A percentile compares a stretch with the other conserved stretches of the same genome.
phyloP scores from a whole-genome alignment of 2,329 filamentous ascomycete species.

The Xylaria polymorpha region DNA sequence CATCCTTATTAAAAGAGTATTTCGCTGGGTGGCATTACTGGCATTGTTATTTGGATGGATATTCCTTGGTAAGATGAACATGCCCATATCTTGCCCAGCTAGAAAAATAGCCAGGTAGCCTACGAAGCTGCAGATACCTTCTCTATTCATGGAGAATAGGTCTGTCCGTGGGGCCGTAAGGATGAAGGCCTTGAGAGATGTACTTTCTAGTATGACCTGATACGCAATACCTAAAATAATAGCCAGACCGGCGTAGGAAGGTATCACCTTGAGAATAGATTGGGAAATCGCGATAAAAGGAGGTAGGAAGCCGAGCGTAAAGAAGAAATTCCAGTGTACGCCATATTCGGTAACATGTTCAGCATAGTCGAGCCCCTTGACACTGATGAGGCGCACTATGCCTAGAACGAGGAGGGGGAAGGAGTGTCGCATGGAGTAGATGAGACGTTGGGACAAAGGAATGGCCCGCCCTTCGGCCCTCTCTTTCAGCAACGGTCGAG shows the following conservation, averaged over 20 bases:
- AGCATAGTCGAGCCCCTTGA: slow-evolving; percentile 95
- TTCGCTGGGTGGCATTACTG: slow-evolving; percentile 61
- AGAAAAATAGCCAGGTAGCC: slow-evolving; percentile 97
- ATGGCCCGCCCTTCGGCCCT: slow-evolving; percentile 62
- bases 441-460: slow-evolving; percentile 68
- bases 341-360: slow-evolving; percentile 98
- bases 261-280: slow-evolving; percentile 73
- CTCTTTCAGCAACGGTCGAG: slow-evolving; percentile 80
- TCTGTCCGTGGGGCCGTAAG: slow-evolving; percentile 82
- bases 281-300: slow-evolving; percentile 90
- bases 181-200: slow-evolving; percentile 83
- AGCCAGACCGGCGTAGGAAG: slow-evolving; percentile 81
- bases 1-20: slow-evolving; percentile 71
- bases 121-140: slow-evolving; percentile 93
- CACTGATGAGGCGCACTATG: slow-evolving; percentile 82
- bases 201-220: slow-evolving; percentile 80
- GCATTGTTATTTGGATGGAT: slow-evolving; percentile 57
- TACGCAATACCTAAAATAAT: slow-evolving; percentile 76
- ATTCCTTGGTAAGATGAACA: slow-evolving; percentile 77
- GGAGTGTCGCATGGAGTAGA: slow-evolving; percentile 79
- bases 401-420: slow-evolving; percentile 85
- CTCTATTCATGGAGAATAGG: slow-evolving; percentile 88
- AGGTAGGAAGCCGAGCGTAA: slow-evolving; percentile 88
- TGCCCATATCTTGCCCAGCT: slow-evolving; percentile 84
- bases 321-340: slow-evolving; percentile 99